These are phyloP conservation scores for Xylaria curta DNA, from an alignment of 495 filamentous ascomycete species.

Conservation along the genomic window DNA sequence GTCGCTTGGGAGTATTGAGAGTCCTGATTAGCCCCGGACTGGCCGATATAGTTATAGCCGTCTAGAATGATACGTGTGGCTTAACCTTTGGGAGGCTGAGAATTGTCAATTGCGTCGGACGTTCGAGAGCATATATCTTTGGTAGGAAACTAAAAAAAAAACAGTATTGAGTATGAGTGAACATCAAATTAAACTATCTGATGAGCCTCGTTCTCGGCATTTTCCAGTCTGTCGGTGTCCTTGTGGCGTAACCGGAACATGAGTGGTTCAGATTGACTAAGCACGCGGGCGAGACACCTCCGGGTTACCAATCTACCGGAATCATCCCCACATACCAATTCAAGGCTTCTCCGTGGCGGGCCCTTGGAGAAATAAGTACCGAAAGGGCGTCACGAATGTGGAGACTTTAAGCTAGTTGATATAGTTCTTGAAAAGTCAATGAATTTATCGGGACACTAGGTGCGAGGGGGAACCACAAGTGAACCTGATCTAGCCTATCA, in stretches of 20 bases:
- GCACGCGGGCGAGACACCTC: not conserved
- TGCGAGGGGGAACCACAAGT: not conserved
- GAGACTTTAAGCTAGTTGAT: not conserved
- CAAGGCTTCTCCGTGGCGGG: not conserved
- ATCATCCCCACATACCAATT: not conserved
- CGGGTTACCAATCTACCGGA: constrained; percentile 18
- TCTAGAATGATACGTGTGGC: not conserved
- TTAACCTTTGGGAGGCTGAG: not conserved
- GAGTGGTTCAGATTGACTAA: not conserved
- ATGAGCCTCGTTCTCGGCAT: not conserved
- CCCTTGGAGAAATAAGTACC: not conserved
- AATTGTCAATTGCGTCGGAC: not conserved
- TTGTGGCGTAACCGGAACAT: not conserved
- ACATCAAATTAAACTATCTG: not conserved
- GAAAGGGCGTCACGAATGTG: not conserved
- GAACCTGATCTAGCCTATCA: not conserved
- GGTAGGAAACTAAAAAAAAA: not conserved
- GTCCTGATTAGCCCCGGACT: not conserved
- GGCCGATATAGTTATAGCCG: not conserved
- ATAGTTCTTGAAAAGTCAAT: not conserved
- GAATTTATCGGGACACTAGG: constrained; percentile 7
- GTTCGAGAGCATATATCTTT: not conserved
- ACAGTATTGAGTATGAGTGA: not conserved
- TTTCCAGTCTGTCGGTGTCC: not conserved
- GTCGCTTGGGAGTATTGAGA: not conserved